Evolutionary conservation across 2,329 filamentous ascomycete species (phyloP), one percentile per base, ranked within the genome.

Genomic region (Trichophyton equinum): DNA sequence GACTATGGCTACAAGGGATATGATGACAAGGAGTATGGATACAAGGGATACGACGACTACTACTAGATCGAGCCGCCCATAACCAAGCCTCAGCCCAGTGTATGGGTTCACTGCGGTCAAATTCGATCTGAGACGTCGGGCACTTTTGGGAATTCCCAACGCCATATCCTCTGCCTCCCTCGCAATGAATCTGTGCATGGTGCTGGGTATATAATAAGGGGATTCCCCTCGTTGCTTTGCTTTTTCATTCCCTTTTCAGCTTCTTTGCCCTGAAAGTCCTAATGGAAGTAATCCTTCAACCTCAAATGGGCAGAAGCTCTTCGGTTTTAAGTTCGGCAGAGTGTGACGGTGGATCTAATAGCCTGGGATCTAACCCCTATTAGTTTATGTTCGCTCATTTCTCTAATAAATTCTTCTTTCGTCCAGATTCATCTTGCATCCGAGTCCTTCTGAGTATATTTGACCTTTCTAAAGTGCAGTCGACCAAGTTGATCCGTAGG

Each of bases 271-370:
- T 3, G 13, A 6, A 33, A 20, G 11, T 30, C 25, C 25, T 53
- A 53, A 53, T 53, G 4, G 30, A 53, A 18, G 49, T 53, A 13
- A 53, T 53, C 49, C 49, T 53, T 9, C 27, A 53, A 53, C 49
- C 18, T 33, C 11, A 15, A 33, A 53, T 11, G 49, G 49, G 15
- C 25, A 30, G 49, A 13, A 47, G 44, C 5, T 53, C 30, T 53
- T 53, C 49, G 49, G 49, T 53, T 33, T 53, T 30, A 15, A 30
- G 9, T 33, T 53, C 27, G 49, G 49, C 49, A 53, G 49, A 53
- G 49, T 53, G 49, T 53, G 49, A 53, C 22, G 22, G 49, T 53
- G 22, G 49, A 53, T 30, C 22, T 53, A 53, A 53, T 53, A 53
- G 49, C 8, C 49, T 53, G 49, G 49, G 15, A 33, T 53, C 9